These are phyloP conservation scores for Pleurotus eryngii DNA, from an alignment of 768 basidiomycete species.

Conservation along the genomic window DNA sequence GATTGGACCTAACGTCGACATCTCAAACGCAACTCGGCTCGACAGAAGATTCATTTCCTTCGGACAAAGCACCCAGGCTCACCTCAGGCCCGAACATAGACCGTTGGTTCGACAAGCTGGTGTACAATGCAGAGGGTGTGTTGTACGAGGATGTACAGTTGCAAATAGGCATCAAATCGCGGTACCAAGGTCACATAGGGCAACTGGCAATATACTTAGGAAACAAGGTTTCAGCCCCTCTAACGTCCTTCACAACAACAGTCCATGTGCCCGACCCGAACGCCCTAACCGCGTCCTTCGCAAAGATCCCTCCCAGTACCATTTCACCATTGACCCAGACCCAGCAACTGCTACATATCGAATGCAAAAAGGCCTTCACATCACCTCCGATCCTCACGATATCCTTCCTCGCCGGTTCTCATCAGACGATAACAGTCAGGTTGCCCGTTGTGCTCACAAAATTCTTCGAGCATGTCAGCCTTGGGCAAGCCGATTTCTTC, in stretches of 20 bases:
- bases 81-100: constrained; percentile 72
- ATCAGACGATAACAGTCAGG: constrained; percentile 79
- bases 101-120: constrained; percentile 86
- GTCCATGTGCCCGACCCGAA: constrained; percentile 71
- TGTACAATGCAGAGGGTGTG: constrained; percentile 78
- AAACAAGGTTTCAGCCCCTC: constrained; percentile 88
- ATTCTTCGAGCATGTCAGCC: constrained; percentile 91
- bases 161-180: constrained; percentile 94
- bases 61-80: constrained; percentile 50
- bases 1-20: constrained; percentile 64
- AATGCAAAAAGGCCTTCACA: constrained; percentile 87
- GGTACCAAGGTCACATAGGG: constrained; percentile 92
- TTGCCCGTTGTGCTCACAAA: constrained; percentile 87
- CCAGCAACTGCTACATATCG: constrained; percentile 90
- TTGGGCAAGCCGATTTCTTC: constrained; percentile 86
- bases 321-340: constrained; percentile 83
- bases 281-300: constrained; percentile 78
- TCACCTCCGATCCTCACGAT: constrained; percentile 76
- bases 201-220: constrained; percentile 94
- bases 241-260: constrained; percentile 87
- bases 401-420: constrained; percentile 90
- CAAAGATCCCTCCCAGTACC: constrained; percentile 84
- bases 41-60: constrained; percentile 16
- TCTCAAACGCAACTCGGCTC: constrained; percentile 7
- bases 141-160: constrained; percentile 95